Base-by-base conservation (phyloP, 169 alveolate genomes). In the Plasmodium vivax region DNA sequence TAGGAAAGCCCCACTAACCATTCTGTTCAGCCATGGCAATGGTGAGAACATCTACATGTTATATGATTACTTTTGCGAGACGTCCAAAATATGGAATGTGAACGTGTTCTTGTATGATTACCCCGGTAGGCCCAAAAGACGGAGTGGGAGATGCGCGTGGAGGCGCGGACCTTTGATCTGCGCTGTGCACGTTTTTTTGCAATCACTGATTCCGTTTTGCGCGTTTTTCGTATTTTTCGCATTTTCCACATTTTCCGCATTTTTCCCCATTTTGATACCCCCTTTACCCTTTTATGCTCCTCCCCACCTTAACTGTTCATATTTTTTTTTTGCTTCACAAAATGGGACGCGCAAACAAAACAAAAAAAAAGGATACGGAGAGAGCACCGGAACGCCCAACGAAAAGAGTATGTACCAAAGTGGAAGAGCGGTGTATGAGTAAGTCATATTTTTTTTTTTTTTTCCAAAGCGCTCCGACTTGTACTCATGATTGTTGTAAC, bases 31-130 rank as follows among this genome's bases (percentile, higher is more conserved):
- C 54, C 94, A 88, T 80, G 94, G 94, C 7, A 88, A 88, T 68
- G 74, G 94, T 23, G 94, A 88, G 74, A 88, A 88, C 91, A 71
- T 88, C n/a, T 88, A 88, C 83, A 88, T 88, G 94, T 38, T 88
- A 23, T 88, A 88, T 88, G 94, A 88, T 71, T 88, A 88, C 51
- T 88, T 88, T 68, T 68, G 83, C 62, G 94, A 88, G 74, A 38
- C 90, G 47, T 88, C 94, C 30, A 71, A 79, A 68, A 80, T 68
- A 88, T 88, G 94, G 94, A 80, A 88, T 80, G 94, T 88, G 32
- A 88, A 88, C 72, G 83, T 88, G 27, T 80, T 77, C 34, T 88
- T 88, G 73, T 88, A 80, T 72, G 94, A 88, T 81, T 88, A 88
- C 34, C 83, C 73, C 34, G 94, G 94, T 88, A 88, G 72, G 73